phyloP scores from a whole-genome alignment of 257 asterid genomes.

The Nicotiana paniculata region DNA sequence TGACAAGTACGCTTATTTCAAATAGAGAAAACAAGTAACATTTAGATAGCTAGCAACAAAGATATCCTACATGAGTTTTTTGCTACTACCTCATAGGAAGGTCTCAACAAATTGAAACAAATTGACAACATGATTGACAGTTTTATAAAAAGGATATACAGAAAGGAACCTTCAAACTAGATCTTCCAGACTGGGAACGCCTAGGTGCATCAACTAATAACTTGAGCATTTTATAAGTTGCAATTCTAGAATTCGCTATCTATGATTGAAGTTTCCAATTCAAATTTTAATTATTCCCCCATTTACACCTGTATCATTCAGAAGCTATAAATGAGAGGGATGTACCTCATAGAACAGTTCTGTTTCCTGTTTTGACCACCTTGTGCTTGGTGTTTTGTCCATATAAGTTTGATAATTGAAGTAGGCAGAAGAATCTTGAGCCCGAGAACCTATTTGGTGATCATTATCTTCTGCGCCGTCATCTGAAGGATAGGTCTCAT shows the following conservation, averaged over 20 bases:
- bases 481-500: slow-evolving; percentile 16
- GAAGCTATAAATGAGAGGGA: slow-evolving; percentile 3
- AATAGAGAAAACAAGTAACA: neutral
- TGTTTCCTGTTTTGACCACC: slow-evolving; percentile 89
- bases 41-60: neutral
- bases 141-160: neutral
- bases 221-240: neutral
- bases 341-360: slow-evolving; percentile 81
- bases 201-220: neutral
- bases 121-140: neutral
- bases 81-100: neutral
- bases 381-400: slow-evolving; percentile 54
- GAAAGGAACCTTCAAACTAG: neutral
- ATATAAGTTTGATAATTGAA: slow-evolving; percentile 76
- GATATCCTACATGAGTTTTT: neutral
- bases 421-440: slow-evolving; percentile 38
- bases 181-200: neutral
- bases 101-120: neutral
- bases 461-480: slow-evolving; percentile 35
- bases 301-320: neutral
- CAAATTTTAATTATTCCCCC: neutral
- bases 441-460: slow-evolving; percentile 28
- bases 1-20: neutral
- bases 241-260: neutral
- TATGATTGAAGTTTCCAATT: neutral